Base-by-base conservation (phyloP, 306 rosid species). In the Bauhinia variegata region DNA sequence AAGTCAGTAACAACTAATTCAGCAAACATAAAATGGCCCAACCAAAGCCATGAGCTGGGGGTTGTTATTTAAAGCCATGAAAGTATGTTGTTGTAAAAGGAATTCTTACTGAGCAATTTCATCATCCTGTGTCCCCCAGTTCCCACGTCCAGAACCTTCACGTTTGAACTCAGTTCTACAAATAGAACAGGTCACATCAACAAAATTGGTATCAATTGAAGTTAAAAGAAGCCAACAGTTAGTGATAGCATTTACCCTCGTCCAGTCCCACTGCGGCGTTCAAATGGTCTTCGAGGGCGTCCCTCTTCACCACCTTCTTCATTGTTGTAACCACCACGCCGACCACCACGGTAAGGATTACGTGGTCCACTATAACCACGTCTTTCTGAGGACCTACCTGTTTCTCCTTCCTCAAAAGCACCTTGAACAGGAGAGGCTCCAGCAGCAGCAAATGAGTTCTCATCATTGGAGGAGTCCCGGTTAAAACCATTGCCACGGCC, bases 221-320 rank as follows among this genome's bases (percentile, higher is more conserved):
- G 17, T 19, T 11, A 41, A 46, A 53, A 0, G 0, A 14, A 76
- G 16, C 1, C 13, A 31, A 15, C 23, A 67, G 5, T 50, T 11
- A 13, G 15, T 3, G 37, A 37, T 12, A 54, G 50, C 75, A 69
- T 18, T 72, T 46, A 95, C 99, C 97, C 92, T 14, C 87, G 86
- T 9, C 99, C 97, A 75, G 96, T 86, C 65, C 99, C 99, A 67
- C 97, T 95, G 61, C 67, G 96, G 64, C 99, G 96, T 8, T 95
- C 99, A 85, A 60, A 85, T 67, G 34, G 38, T 74, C 99, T 83
- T 44, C 84, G 79, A 42, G 96, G 91, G 7, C 75, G 86, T 61
- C 88, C 97, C 1, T 78, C 99, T 52, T 90, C 97, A 59, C 78
- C 86, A 51, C 4, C 82, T 51, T 95, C 96, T 6, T 89, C 99